Evolutionary conservation across 2,329 filamentous ascomycete genomes (phyloP).

Genomic region (Clonostachys sp.): DNA sequence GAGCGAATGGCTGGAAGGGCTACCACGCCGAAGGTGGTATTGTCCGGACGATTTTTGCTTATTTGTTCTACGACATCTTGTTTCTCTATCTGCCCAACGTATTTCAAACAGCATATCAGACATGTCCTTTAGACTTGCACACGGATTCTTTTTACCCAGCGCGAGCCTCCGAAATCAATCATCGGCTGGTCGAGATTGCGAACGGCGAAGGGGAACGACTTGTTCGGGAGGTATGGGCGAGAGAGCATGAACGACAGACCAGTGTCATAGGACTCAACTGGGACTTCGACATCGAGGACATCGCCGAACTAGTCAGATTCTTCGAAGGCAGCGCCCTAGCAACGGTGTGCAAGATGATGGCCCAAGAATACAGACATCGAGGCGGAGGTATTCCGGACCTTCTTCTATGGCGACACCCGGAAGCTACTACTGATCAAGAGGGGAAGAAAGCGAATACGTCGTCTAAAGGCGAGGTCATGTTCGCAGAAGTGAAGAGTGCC

Average conservation of each 20-base stretch:
- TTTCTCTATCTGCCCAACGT: conserved; percentile 95
- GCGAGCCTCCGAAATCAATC: conserved; percentile 85
- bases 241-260: conserved; percentile 66
- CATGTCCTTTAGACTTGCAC: conserved; percentile 85
- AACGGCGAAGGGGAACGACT: conserved; percentile 72
- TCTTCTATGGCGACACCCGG: conserved; percentile 68
- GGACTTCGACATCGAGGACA: conserved; percentile 75
- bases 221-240: conserved; percentile 62
- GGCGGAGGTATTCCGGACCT: conserved; percentile 89
- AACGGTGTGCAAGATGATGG: conserved; percentile 86
- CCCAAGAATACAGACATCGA: conserved; percentile 85
- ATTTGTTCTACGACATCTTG: conserved; percentile 88
- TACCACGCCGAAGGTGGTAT: conserved; percentile 93
- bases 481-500: conserved; percentile 74
- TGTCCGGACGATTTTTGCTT: conserved; percentile 83
- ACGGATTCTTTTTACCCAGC: conserved; percentile 89
- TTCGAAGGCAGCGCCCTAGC: conserved; percentile 79
- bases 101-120: conserved; percentile 94
- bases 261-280: conserved; percentile 92
- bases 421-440: conserved; percentile 8
- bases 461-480: conserved; percentile 61
- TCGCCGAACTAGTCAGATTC: conserved; percentile 73
- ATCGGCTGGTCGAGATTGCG: conserved; percentile 76
- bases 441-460: conserved; percentile 10
- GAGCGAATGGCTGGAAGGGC: conserved; percentile 82